phyloP scores from a whole-genome alignment of 495 filamentous ascomycete genomes.

The Hypoxylon rickii region DNA sequence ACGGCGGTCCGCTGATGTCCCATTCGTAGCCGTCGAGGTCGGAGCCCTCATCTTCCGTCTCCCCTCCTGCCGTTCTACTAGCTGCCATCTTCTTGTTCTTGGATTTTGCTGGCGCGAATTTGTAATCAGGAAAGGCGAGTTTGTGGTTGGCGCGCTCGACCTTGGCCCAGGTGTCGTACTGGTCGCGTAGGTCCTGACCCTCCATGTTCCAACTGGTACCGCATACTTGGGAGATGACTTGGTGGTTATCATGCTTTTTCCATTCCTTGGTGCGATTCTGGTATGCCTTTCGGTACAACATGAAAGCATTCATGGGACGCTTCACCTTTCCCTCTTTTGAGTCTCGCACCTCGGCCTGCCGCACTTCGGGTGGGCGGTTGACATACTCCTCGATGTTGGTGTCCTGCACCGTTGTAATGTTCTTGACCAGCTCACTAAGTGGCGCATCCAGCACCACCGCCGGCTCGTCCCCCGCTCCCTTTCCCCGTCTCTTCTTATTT shows the following conservation, averaged over 20 bases:
- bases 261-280: conserved; percentile 83
- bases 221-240: conserved; percentile 83
- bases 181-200: conserved; percentile 67
- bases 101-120: conserved; percentile 86
- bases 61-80: conserved; percentile 2
- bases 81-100: conserved; percentile 42
- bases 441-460: conserved; percentile 65
- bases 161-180: conserved; percentile 80
- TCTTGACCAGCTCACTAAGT: conserved; percentile 74
- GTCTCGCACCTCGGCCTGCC: conserved; percentile 67
- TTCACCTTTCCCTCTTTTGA: conserved; percentile 81
- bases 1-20: conserved; percentile 38
- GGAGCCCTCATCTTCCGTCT: conserved; percentile 47
- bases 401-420: conserved; percentile 62
- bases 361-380: conserved; percentile 66
- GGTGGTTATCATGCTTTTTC: conserved; percentile 89
- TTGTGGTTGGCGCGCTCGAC: conserved; percentile 87
- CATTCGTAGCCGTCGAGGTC: conserved; percentile 40
- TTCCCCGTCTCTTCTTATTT: conserved; percentile 58
- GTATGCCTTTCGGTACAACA: conserved; percentile 95
- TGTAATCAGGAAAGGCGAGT: conserved; percentile 87
- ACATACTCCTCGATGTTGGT: conserved; percentile 85
- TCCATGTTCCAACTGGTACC: conserved; percentile 88
- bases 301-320: conserved; percentile 97
- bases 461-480: conserved; percentile 52